These are phyloP conservation scores for Zymoseptoria brevis DNA, from an alignment of 2,329 filamentous ascomycete genomes.

Conservation along the genomic window DNA sequence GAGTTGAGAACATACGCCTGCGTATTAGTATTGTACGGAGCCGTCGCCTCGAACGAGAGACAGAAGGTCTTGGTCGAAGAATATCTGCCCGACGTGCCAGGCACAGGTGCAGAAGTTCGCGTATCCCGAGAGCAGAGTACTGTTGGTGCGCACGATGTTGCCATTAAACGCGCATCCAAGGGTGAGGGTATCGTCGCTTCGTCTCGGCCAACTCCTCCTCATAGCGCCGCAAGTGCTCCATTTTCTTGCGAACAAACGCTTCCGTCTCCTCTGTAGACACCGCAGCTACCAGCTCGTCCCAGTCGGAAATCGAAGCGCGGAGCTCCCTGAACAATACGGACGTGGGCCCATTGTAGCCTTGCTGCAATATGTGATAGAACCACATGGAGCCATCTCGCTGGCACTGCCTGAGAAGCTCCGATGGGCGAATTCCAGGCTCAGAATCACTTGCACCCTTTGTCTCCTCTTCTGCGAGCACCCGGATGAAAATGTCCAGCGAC, in stretches of 20 bases:
- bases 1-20: conserved; percentile 42
- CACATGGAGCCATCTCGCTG: conserved; percentile 1
- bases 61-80: conserved; percentile 55
- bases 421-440: neutral
- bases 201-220: neutral
- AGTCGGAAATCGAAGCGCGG: neutral
- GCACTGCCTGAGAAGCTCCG: neutral
- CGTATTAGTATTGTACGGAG: conserved; percentile 40
- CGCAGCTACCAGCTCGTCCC: conserved; percentile 3
- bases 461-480: neutral
- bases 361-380: conserved; percentile 6
- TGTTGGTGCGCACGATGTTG: conserved; percentile 35
- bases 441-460: neutral
- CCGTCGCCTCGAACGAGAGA: conserved; percentile 39
- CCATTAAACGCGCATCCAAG: neutral
- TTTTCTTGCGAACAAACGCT: neutral
- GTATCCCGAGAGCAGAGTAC: conserved; percentile 41
- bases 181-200: neutral
- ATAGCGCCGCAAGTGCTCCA: neutral
- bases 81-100: conserved; percentile 57
- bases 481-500: neutral
- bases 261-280: neutral
- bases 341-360: neutral
- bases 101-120: conserved; percentile 29
- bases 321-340: conserved; percentile 2